Evolutionary conservation across 108 stramenopile genomes (phyloP).

Genomic region (Mediolabrus comicus): DNA sequence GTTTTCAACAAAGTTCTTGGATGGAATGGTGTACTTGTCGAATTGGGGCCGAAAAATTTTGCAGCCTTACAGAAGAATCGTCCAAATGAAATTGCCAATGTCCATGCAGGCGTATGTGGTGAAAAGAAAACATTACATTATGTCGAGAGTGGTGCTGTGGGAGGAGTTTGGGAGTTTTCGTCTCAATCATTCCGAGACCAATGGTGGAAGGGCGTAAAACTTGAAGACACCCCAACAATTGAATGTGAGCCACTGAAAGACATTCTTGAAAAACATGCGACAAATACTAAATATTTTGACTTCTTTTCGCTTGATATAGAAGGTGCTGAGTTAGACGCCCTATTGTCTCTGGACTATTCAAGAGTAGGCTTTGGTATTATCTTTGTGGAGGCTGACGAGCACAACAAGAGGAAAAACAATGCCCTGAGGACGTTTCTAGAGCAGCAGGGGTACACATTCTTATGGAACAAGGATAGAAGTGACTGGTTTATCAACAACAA

Average conservation of each 20-base stretch:
- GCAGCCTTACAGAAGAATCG: conserved; percentile 3
- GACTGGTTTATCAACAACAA: no score
- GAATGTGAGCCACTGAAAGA: conserved; percentile 6
- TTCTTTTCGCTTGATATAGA: conserved; percentile 19
- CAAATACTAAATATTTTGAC: conserved; percentile 14
- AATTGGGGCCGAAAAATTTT: not conserved
- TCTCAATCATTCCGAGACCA: not conserved
- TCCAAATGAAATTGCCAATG: conserved; percentile 16
- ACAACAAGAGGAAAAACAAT: no score
- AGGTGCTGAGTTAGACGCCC: conserved; percentile 11
- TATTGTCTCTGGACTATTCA: conserved; percentile 1
- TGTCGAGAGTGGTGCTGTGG: not conserved
- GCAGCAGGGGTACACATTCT: no score
- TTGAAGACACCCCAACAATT: not conserved
- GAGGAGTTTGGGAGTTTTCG: conserved; percentile 8
- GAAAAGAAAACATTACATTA: not conserved
- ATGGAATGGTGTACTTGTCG: conserved; percentile 38
- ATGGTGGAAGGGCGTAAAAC: not conserved
- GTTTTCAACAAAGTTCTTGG: conserved; percentile 15
- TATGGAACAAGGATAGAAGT: no score
- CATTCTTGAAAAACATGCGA: not conserved
- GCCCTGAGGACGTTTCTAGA: no score
- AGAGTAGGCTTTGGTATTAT: conserved; percentile 14
- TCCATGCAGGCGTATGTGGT: conserved; percentile 15
- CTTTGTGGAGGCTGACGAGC: conserved; percentile 11